Base-by-base conservation (phyloP, 1,284 basidiomycete species). In the Fomitopsis pinicola region DNA sequence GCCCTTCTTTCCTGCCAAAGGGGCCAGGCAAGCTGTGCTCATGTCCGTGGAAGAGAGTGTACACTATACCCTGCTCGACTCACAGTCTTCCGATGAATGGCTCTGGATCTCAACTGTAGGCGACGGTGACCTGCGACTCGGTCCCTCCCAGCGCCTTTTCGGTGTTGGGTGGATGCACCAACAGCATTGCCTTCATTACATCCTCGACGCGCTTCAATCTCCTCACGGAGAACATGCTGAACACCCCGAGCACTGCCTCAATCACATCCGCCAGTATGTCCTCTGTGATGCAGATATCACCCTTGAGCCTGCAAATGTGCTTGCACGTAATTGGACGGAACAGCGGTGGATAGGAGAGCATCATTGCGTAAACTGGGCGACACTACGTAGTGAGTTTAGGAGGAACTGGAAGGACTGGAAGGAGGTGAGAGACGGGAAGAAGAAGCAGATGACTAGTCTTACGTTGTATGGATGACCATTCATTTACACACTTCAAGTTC, bases 251-350 rank as follows among this genome's bases (percentile, higher is more conserved):
- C 66, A 67, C 58, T 67, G 66, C 59, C 59, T 67, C 44, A 67
- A 67, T 62, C 72, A 73, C 54, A 57, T 77, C 17, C 67, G 74
- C 9, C 73, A 75, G 66, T 66, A 69, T 33, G 69, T 73, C 30
- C 67, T 77, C 33, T 77, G 75, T 63, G 66, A 68, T 19, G 72
- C 73, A 57, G 74, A 77, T 59, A 65, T 66, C 5, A 74, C 74
- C 15, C 69, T 76, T 30, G 75, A 77, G 62, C 69, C 72, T 3
- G 68, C 59, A 1, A 64, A 68, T 28, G 66, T 59, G 56, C 55
- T 68, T 19, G 45, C 55, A 50, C 58, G 65, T 14, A 64, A 68
- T 26, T 45, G 57, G 35, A 59, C 57, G 46, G 7, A 14, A 46
- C 58, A 60, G 17, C 45, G 62, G 38, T 56, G 55, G 59, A 64